Conservation (phyloP, 495 filamentous ascomycete genomes). For the Parathielavia hyrcaniae region DNA sequence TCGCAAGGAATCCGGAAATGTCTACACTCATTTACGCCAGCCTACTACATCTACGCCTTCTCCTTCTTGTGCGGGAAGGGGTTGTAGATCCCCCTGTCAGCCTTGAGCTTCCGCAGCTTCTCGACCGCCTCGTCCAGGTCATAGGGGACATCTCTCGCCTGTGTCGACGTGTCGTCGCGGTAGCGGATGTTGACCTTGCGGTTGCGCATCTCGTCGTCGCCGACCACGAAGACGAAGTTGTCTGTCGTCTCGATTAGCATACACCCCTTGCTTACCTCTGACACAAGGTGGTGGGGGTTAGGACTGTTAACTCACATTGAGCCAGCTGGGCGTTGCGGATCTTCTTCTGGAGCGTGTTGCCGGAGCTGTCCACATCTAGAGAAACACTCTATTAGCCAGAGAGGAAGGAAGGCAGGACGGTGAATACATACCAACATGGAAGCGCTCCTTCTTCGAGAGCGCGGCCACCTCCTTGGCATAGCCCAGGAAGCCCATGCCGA, state of each 20-base stretch:
- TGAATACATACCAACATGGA: conserved; percentile 46
- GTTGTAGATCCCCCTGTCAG: conserved; percentile 39
- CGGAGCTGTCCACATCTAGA: conserved; percentile 72
- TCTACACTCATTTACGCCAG: background rate
- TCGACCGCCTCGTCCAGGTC: conserved; percentile 68
- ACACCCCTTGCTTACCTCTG: too few species aligned
- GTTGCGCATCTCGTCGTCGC: conserved; percentile 69
- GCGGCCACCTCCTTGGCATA: conserved; percentile 79
- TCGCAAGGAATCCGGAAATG: too few species aligned
- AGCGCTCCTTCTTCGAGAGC: conserved; percentile 46
- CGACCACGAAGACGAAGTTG: conserved; percentile 59
- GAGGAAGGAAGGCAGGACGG: background rate
- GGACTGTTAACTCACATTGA: conserved; percentile 73
- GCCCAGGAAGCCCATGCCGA: conserved; percentile 75
- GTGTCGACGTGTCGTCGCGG: conserved; percentile 76
- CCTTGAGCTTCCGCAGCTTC: conserved; percentile 65
- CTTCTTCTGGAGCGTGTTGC: conserved; percentile 96
- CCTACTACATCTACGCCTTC: conserved; percentile 3
- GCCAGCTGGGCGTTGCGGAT: conserved; percentile 79
- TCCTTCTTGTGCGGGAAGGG: conserved; percentile 30
- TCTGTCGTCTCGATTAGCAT: conserved; percentile 20
- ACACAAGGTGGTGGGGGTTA: conserved; percentile 33
- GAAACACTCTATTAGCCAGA: background rate
- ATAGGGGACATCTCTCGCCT: conserved; percentile 61
- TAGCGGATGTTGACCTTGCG: conserved; percentile 84